phyloP scores from a whole-genome alignment of 306 rosid species.

The Cucumis hystrix region DNA sequence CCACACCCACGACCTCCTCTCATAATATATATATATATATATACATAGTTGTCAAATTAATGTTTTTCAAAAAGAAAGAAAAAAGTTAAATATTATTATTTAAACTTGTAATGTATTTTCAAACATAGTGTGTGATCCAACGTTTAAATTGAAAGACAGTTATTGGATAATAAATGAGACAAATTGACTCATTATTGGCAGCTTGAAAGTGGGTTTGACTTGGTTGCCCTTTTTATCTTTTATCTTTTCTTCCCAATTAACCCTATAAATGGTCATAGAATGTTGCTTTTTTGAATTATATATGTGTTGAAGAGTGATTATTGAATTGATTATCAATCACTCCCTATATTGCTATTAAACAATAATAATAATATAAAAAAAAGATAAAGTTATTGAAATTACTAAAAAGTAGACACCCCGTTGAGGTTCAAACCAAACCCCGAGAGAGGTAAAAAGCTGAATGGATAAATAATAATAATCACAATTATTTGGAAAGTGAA shows the following conservation, averaged over 20 bases:
- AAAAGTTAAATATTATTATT: too few relatives aligned
- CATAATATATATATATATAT: too few relatives aligned
- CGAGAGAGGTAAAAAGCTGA: background rate
- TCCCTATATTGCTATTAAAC: background rate
- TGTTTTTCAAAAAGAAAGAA: too few relatives aligned
- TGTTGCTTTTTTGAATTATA: background rate
- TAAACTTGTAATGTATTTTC: too few relatives aligned
- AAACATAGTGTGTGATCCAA: background rate
- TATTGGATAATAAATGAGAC: background rate
- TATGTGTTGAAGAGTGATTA: background rate
- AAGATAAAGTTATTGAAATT: background rate
- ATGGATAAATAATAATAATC: background rate
- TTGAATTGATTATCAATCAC: background rate
- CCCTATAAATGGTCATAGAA: background rate
- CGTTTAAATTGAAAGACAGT: background rate
- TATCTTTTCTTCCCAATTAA: background rate
- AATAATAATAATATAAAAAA: background rate
- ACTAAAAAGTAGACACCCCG: background rate
- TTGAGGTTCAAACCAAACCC: background rate
- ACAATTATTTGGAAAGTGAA: background rate
- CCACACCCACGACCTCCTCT: too few relatives aligned
- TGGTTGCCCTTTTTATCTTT: background rate
- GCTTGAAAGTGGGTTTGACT: slow-evolving; percentile 1
- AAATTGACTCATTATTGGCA: background rate
- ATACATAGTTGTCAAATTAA: too few relatives aligned